Base-by-base conservation (phyloP, 2,329 filamentous ascomycete species). In the Dryadomyces sulphureus region DNA sequence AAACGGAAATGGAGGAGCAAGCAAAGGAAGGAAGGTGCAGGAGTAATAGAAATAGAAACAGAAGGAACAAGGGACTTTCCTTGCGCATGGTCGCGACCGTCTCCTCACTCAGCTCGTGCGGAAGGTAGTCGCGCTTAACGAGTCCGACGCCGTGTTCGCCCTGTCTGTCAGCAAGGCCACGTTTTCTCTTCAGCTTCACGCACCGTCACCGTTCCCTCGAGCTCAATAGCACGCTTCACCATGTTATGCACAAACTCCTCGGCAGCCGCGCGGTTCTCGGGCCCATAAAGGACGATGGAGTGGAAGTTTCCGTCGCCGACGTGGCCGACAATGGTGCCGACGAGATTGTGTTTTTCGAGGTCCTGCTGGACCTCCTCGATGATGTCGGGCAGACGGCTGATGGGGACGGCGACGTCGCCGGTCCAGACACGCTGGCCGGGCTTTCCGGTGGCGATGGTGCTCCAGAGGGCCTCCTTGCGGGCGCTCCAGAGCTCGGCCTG, bases 41-140 rank as follows among this genome's bases (percentile, higher is more conserved):
- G n/a, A n/a, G n/a, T n/a, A n/a, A 38, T 7, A 8, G 9, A 6
- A 17, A 19, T 4, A 45, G 38, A 21, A 22, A 19, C 22, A 25
- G 11, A 20, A 30, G 42, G 17, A 35, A 27, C 36, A 61, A n/a
- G 16, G 16, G 7, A 32, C 68, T 55, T 62, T 83, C 79, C 71
- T 81, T 84, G 62, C 85, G 75, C 85, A 93, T 93, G 20, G 81
- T 70, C 63, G 89, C 83, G 8, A 93, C 84, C 0, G 84, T 86
- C 12, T 64, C 68, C 59, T 77, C 68, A 12, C 85, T 84, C 36
- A 92, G 67, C 63, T 93, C 85, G 57, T 89, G 81, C 9, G 77
- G 71, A 38, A 93, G 69, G 57, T 90, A 90, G 58, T 92, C 85
- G 54, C 85, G 70, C 73, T 93, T 93, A 47, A 90, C 82, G 41